Percentiles rank a stretch among this genome's conserved stretches.
These are phyloP conservation scores for Vaccinium corymbosum DNA, from an alignment of 148 eudicot species.

Conservation along the genomic window DNA sequence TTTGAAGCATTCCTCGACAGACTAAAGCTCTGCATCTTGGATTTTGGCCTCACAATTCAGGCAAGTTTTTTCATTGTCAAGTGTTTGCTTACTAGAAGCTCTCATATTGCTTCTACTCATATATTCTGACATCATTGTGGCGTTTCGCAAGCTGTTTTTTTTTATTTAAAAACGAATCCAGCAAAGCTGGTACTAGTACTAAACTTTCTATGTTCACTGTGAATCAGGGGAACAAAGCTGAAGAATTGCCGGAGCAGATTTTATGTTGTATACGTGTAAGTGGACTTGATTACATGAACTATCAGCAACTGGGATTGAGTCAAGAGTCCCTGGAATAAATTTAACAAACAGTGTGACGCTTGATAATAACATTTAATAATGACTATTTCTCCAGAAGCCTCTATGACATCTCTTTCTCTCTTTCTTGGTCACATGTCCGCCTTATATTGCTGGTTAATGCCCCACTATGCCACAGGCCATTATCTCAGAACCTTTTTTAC, in stretches of 20 bases:
- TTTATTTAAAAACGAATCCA: no score
- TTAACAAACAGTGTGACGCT: neutral
- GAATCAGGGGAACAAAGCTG: conserved; percentile 82
- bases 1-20: conserved; percentile 65
- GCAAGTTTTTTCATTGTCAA: conserved; percentile 32
- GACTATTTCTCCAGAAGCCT: neutral
- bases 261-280: conserved; percentile 83
- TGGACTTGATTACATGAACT: conserved; percentile 68
- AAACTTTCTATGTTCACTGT: neutral
- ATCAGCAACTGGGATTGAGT: conserved; percentile 61
- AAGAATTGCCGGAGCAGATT: conserved; percentile 91
- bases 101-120: neutral
- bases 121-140: neutral
- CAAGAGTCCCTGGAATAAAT: conserved; percentile 29
- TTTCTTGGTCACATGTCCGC: neutral
- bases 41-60: conserved; percentile 92
- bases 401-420: neutral
- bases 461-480: neutral
- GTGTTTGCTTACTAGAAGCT: neutral
- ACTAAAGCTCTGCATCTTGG: conserved; percentile 67
- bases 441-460: neutral
- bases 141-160: neutral
- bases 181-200: neutral
- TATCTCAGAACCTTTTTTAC: neutral
- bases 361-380: neutral